Percentiles rank a stretch among this genome's conserved stretches.
Evolutionary conservation across 352 stramenopile genomes (phyloP).

Genomic region (Phytophthora tentaculata): DNA sequence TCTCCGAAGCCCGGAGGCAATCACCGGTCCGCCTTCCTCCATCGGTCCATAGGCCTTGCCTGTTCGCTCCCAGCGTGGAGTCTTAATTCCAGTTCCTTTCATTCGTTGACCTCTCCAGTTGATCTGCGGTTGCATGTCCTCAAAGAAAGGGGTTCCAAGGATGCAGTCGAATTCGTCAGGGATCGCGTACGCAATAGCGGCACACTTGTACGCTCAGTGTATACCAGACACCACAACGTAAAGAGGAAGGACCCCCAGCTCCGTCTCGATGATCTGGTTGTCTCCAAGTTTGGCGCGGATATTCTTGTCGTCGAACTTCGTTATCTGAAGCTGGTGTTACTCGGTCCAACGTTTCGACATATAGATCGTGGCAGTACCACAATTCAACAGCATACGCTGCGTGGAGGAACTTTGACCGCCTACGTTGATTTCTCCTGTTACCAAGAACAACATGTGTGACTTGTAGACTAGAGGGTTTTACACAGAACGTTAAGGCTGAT

Average conservation of each 20-base stretch:
- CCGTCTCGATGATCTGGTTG: neutral
- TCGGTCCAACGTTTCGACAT: neutral
- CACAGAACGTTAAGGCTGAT: too few species aligned
- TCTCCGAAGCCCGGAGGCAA: neutral
- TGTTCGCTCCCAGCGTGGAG: neutral
- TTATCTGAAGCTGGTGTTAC: neutral
- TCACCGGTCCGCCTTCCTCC: neutral
- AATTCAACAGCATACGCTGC: neutral
- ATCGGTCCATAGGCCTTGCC: neutral
- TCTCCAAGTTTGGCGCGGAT: neutral
- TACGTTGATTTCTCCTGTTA: too few species aligned
- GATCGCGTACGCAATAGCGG: neutral
- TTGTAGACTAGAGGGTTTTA: too few species aligned
- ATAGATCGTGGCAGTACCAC: neutral
- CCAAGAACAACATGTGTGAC: too few species aligned
- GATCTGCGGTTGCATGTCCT: conserved; percentile 12
- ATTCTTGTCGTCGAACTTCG: neutral
- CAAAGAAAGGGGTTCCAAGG: conserved; percentile 16
- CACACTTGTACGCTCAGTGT: neutral
- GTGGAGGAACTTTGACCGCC: too few species aligned
- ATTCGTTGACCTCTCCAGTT: conserved; percentile 13
- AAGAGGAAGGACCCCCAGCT: neutral
- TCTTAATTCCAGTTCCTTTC: conserved; percentile 9
- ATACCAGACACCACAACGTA: neutral
- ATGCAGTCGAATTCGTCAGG: conserved; percentile 6